Conservation (phyloP, 2,329 filamentous ascomycete species). For the Neospermospora avenae region DNA sequence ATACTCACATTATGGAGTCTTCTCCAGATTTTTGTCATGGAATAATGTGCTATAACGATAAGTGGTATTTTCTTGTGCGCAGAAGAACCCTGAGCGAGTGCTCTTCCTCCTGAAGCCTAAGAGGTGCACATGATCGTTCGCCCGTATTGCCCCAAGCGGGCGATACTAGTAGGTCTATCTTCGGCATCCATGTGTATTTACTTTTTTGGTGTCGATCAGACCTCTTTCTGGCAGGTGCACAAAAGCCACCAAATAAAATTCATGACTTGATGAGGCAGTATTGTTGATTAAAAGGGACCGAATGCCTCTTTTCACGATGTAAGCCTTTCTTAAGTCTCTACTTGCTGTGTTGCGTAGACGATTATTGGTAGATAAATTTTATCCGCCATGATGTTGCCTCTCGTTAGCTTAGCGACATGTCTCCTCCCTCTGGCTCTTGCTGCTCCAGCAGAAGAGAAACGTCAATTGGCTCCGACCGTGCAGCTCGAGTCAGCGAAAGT, state of each 20-base stretch:
- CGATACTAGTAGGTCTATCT: background rate
- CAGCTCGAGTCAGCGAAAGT: slow-evolving; percentile 13
- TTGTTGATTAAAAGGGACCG: background rate
- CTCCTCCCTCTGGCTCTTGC: slow-evolving; percentile 12
- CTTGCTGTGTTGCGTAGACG: too few relatives aligned
- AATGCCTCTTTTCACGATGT: background rate
- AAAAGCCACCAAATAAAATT: background rate
- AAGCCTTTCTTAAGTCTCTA: background rate
- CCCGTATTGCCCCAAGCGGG: background rate
- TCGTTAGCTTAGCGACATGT: slow-evolving; percentile 11
- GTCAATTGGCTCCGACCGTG: slow-evolving; percentile 8
- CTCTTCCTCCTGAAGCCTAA: background rate
- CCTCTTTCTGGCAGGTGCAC: background rate
- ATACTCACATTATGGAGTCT: too few relatives aligned
- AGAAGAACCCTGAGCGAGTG: background rate
- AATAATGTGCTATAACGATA: too few relatives aligned
- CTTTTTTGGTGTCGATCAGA: background rate
- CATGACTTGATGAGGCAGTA: background rate
- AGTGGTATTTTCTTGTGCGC: too few relatives aligned
- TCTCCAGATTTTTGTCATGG: too few relatives aligned
- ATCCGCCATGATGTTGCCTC: slow-evolving; percentile 8
- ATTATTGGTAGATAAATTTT: too few relatives aligned
- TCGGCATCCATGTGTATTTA: background rate
- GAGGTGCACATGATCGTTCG: background rate
- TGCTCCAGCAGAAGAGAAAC: slow-evolving; percentile 14